Evolutionary conservation across 2,329 filamentous ascomycete genomes (phyloP), one percentile per base, ranked within the genome.

Genomic region (Pseudocercospora musae): DNA sequence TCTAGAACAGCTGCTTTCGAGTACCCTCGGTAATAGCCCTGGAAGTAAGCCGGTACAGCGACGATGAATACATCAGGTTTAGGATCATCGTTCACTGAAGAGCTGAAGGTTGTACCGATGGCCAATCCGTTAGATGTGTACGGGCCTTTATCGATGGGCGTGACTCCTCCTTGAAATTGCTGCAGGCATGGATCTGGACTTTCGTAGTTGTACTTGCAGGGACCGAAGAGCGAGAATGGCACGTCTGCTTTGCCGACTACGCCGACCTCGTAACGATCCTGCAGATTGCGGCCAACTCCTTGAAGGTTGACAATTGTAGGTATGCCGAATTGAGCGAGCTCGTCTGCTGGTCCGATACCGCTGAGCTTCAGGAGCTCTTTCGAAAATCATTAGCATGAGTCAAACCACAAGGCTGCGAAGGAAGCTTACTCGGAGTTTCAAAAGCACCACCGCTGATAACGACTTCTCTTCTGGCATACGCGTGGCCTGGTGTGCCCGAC

Each of bases 211-310:
- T 62, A 62, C 31, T 29, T 62, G 57, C 60, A 62, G 11, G 37
- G 31, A 29, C 23, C 50, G 27, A 62, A 62, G 0, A 52, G 56
- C 40, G 49, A 20, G n/a, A 62, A 62, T 1, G 60, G 60, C 4
- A 50, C 56, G 15, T 52, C 53, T 3, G 57, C 31, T 9, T 54
- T 42, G 6, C 60, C 60, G 3, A 82, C 77, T 42, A 82, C 77
- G 0, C 80, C 78, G 25, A 86, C 78, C 27, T 82, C 82, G 46
- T 82, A 82, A 42, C 87, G 85, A 70, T 89, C 86, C 60, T 86
- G 78, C 2, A 89, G 78, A 73, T 89, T 86, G 61, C 82, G 82
- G 3, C 87, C 87, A 2, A 90, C 86, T 42, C 87, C 84, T 0
- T 83, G 82, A 0, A 85, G 82, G 63, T 88, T 79, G 7, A 80